phyloP scores from a whole-genome alignment of 495 filamentous ascomycete genomes.

The Friedmanniomyces simplex region DNA sequence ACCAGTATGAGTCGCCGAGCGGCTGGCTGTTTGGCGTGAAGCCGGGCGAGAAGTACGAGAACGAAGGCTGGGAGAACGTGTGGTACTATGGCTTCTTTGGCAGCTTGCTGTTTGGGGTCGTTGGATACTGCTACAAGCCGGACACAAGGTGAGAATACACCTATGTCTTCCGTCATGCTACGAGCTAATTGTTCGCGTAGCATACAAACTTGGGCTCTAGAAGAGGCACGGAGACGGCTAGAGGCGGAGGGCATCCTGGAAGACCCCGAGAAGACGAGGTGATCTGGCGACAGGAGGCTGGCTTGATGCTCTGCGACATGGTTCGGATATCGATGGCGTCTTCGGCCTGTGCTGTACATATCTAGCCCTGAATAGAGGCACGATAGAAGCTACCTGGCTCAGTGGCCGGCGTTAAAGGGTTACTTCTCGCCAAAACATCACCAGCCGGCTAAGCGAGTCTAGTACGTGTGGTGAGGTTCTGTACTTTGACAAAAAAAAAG shows the following conservation, averaged over 20 bases:
- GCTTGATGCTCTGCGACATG: not conserved
- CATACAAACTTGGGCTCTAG: conserved; percentile 98
- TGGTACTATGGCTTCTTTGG: conserved; percentile 87
- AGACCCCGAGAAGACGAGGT: conserved; percentile 46
- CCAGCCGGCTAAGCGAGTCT: not conserved
- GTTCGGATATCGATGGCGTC: not conserved
- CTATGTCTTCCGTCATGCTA: not conserved
- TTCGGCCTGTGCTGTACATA: not conserved
- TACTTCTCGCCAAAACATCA: not conserved
- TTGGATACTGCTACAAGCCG: conserved; percentile 93
- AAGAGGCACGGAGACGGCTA: conserved; percentile 86
- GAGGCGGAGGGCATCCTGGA: conserved; percentile 89
- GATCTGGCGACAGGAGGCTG: not conserved
- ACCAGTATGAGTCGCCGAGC: conserved; percentile 79
- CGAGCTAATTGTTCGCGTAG: conserved; percentile 38
- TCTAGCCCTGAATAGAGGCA: not conserved
- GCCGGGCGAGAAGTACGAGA: conserved; percentile 87
- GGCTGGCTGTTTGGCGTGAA: conserved; percentile 87
- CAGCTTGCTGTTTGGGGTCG: conserved; percentile 57
- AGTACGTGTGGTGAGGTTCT: not conserved
- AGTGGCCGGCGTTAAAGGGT: not conserved
- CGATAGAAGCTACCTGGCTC: not conserved
- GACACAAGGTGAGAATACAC: conserved; percentile 83
- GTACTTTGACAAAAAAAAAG: too few species aligned
- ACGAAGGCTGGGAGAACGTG: conserved; percentile 89